A percentile compares a stretch with the other conserved stretches of the same genome.
Evolutionary conservation across 148 eudicot species (phyloP).

Genomic region (Cornus controversa): DNA sequence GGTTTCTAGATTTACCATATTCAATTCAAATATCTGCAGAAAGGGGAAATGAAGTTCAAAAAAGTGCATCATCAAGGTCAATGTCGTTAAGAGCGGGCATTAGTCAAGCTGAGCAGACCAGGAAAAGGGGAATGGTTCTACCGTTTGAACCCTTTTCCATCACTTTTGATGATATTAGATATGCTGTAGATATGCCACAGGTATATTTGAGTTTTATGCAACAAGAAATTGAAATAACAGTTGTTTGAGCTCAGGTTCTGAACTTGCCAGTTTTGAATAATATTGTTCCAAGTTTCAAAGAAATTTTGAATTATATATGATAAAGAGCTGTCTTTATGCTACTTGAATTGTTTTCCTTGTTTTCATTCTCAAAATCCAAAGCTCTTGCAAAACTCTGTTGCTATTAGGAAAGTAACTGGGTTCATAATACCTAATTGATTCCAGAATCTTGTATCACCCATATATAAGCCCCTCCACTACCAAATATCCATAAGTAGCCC

Average conservation of each 20-base stretch:
- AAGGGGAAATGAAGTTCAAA: conserved; percentile 20
- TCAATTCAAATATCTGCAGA: conserved; percentile 15
- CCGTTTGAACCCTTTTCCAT: conserved; percentile 44
- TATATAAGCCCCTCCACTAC: no score
- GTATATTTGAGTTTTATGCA: conserved; percentile 12
- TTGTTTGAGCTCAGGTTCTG: not conserved
- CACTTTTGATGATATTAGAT: conserved; percentile 33
- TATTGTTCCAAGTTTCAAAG: not conserved
- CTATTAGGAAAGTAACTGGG: not conserved
- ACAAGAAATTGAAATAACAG: not conserved
- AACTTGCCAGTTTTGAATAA: not conserved
- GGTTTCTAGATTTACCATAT: not conserved
- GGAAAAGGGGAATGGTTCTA: conserved; percentile 45
- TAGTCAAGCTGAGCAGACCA: conserved; percentile 10
- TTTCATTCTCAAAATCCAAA: not conserved
- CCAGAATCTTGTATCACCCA: no score
- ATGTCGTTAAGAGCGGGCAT: conserved; percentile 28
- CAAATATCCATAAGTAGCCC: no score
- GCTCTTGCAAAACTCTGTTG: not conserved
- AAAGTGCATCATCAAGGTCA: conserved; percentile 15
- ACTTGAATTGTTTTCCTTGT: not conserved
- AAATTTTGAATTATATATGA: no score
- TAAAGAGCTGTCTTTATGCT: not conserved
- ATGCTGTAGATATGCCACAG: conserved; percentile 49
- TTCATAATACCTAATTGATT: not conserved